Evolutionary conservation across 345 rosid genomes (phyloP).

Genomic region (Aegle marmelos): DNA sequence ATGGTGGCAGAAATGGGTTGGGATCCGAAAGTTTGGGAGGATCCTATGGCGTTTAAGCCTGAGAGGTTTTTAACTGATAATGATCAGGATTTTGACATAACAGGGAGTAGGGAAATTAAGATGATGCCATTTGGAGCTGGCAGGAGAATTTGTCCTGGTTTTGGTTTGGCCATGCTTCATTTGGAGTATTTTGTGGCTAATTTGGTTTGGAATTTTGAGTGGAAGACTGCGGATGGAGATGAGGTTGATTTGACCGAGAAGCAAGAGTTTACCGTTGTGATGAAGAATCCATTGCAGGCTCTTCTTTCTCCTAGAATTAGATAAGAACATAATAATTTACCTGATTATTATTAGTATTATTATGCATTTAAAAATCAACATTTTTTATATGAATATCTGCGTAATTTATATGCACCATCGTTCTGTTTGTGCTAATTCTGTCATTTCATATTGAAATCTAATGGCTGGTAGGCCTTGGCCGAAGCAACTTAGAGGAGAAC

Average conservation of each 20-base stretch:
- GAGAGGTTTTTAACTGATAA: slow-evolving; percentile 8
- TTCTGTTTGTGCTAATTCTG: too few species aligned
- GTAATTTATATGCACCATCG: too few species aligned
- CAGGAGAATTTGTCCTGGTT: slow-evolving; percentile 15
- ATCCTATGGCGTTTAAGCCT: slow-evolving; percentile 21
- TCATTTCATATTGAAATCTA: too few species aligned
- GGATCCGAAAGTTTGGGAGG: slow-evolving; percentile 20
- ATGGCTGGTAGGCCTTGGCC: too few species aligned
- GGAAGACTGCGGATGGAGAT: slow-evolving; percentile 4
- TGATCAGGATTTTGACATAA: slow-evolving; percentile 10
- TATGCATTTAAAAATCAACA: too few species aligned
- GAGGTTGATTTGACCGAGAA: slow-evolving; percentile 5
- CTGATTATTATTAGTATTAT: neutral
- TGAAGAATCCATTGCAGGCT: slow-evolving; percentile 9
- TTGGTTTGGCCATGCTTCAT: slow-evolving; percentile 5
- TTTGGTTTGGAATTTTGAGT: neutral
- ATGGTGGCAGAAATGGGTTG: slow-evolving; percentile 18
- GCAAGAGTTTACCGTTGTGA: neutral
- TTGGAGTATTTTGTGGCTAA: slow-evolving; percentile 3
- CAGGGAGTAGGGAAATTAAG: slow-evolving; percentile 3
- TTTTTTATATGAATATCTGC: too few species aligned
- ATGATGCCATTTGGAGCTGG: slow-evolving; percentile 23
- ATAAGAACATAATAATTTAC: neutral
- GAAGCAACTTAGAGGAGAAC: too few species aligned
- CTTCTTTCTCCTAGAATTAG: neutral